Conservation (phyloP, 2,329 filamentous ascomycete genomes). For the Diaporthe velutina region DNA sequence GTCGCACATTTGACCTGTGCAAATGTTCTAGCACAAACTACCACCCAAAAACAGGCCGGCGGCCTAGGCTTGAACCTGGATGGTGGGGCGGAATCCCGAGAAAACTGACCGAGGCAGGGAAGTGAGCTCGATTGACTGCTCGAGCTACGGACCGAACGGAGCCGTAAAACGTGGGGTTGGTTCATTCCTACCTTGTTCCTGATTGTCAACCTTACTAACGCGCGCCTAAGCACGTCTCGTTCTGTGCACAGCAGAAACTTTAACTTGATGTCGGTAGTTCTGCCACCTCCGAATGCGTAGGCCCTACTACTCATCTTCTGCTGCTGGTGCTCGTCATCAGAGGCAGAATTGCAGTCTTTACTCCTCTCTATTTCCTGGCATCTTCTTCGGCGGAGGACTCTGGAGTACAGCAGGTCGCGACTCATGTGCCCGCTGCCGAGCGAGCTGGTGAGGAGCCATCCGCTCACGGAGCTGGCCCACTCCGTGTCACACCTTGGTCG, state of each 20-base stretch:
- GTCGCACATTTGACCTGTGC: background rate
- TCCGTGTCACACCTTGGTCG: background rate
- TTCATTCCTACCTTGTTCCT: background rate
- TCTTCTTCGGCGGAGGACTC: too few species aligned
- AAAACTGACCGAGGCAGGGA: background rate
- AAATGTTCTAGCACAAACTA: background rate
- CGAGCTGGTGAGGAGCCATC: background rate
- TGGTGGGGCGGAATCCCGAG: background rate
- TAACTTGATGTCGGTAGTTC: background rate
- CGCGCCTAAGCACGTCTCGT: background rate
- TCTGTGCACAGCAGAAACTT: background rate
- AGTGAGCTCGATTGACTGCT: background rate
- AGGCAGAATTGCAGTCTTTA: background rate
- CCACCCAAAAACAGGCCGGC: background rate
- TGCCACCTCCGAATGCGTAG: background rate
- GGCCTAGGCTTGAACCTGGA: background rate
- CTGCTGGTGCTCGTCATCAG: background rate
- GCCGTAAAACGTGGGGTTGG: constrained; percentile 2
- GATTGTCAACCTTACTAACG: constrained; percentile 1
- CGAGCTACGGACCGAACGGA: constrained; percentile 8
- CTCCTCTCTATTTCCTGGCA: background rate
- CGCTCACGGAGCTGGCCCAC: constrained; percentile 2
- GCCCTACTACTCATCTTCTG: background rate
- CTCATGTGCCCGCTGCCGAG: background rate
- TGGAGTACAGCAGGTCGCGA: background rate